These are phyloP conservation scores for Fomitopsis betulina DNA, from an alignment of 1,284 basidiomycete genomes.

Conservation along the genomic window DNA sequence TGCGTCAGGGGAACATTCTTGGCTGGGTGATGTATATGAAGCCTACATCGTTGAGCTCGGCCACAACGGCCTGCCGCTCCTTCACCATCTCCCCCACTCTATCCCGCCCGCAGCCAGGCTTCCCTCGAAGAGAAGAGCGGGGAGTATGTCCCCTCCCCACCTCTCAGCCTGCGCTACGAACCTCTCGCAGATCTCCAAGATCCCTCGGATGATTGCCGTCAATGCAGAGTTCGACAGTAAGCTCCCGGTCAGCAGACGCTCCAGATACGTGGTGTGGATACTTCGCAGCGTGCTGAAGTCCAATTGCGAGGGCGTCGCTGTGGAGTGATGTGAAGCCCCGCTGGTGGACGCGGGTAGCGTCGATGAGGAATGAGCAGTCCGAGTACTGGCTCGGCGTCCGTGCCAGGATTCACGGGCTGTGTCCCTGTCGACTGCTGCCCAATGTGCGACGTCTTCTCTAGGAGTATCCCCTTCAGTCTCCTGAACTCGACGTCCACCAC, in stretches of 20 bases:
- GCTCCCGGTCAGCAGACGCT: constrained; percentile 76
- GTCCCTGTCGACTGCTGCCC: constrained; percentile 20
- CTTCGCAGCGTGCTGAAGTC: constrained; percentile 83
- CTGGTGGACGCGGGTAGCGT: constrained; percentile 19
- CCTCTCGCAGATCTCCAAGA: constrained; percentile 78
- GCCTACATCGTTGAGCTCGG: constrained; percentile 69
- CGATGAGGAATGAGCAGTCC: constrained; percentile 12
- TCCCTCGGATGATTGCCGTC: constrained; percentile 60
- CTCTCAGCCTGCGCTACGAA: constrained; percentile 83
- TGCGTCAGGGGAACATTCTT: constrained; percentile 2
- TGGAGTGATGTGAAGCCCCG: constrained; percentile 15
- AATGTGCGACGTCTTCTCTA: constrained; percentile 15
- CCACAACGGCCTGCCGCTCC: constrained; percentile 62
- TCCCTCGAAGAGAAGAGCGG: constrained; percentile 77
- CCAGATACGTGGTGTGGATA: constrained; percentile 79
- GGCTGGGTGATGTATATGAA: constrained; percentile 1
- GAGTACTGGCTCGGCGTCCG: background rate
- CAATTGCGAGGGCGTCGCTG: constrained; percentile 34
- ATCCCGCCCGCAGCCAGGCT: constrained; percentile 52
- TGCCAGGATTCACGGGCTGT: constrained; percentile 4
- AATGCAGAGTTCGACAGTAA: constrained; percentile 67
- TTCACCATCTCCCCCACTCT: constrained; percentile 65
- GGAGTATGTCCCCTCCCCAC: constrained; percentile 91
- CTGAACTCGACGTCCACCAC: constrained; percentile 84
- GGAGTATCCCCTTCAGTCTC: constrained; percentile 56